Base-by-base conservation (phyloP, 2,329 filamentous ascomycete species). In the Cryphonectria parasitica region DNA sequence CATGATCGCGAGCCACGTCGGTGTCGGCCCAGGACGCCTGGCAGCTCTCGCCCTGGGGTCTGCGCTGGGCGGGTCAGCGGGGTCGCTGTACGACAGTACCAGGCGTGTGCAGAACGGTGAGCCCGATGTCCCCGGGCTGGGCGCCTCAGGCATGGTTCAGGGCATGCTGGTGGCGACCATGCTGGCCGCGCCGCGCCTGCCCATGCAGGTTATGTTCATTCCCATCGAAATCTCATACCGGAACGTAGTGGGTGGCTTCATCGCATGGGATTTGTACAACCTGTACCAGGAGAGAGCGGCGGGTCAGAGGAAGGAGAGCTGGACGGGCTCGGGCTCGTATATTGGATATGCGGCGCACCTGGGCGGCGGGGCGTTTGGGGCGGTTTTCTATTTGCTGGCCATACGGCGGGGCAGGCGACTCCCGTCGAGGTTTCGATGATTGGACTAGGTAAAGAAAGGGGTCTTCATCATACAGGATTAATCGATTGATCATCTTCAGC, bases 331-430 rank as follows among this genome's bases (percentile, higher is more conserved):
- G 66, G 69, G 71, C 10, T 68, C 64, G 22, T 71, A 70, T 3
- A 69, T 76, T 28, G 76, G 75, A 7, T 75, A 77, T 60, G 74
- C 76, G 11, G 76, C 74, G 17, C 76, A 77, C 49, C 69, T 77
- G 1, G 76, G 76, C 3, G 76, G 76, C 13, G 73, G 73, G 0
- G 73, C 72, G 2, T 76, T 74, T 34, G 76, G 76, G 3, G 70
- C 71, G 19, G 54, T 69, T 0, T 76, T 74, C 49, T 75, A 75
- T 56, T 11, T 73, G 45, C 19, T 76, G 43, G 65, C 68, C 17
- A 54, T 72, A 66, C 60, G 71, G 56, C 68, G 64, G 54, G 68
- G 71, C 19, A 19, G 54, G 25, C 54, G 15, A 15, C 54, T 31
- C 15, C 54, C 36, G 60, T 34, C 5, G 13, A n/a, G 60, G 22